Conservation (phyloP, 129 eudicot genomes). For the Flaveria robusta region DNA sequence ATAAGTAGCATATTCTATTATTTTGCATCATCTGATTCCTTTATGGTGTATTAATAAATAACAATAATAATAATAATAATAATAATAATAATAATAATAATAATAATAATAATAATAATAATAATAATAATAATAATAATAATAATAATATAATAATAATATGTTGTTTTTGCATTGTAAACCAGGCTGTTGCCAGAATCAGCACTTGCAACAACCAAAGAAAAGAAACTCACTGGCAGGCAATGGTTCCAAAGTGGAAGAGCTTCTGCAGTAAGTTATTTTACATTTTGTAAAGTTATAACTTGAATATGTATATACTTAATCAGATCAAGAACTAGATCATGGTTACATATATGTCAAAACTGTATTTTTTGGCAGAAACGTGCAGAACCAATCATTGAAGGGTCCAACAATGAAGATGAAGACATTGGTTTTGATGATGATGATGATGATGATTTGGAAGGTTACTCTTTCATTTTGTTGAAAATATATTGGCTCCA, state of each 20-base stretch:
- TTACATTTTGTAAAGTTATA: not conserved
- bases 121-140: not conserved
- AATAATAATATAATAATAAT: too few relatives aligned
- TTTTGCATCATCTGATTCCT: not conserved
- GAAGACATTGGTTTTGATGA: constrained; percentile 67
- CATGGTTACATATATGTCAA: not conserved
- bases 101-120: too few relatives aligned
- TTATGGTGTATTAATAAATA: not conserved
- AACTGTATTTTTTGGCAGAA: constrained; percentile 42
- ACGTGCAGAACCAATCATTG: constrained; percentile 43
- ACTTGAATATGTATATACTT: not conserved
- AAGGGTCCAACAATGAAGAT: constrained; percentile 61
- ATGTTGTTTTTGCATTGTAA: not conserved
- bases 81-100: not conserved
- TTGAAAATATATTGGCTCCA: not conserved
- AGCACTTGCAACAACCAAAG: constrained; percentile 84
- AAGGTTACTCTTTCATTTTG: constrained; percentile 39
- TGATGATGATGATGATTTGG: constrained; percentile 47
- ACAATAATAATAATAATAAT: not conserved
- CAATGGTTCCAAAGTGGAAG: constrained; percentile 99
- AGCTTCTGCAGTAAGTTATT: constrained; percentile 53
- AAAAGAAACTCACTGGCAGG: constrained; percentile 83
- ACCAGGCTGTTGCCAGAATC: constrained; percentile 75
- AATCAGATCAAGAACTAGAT: not conserved
- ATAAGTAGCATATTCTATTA: not conserved